Evolutionary conservation across 2,329 filamentous ascomycete genomes (phyloP), one percentile per base, ranked within the genome.

Genomic region (Diplodia mutila): DNA sequence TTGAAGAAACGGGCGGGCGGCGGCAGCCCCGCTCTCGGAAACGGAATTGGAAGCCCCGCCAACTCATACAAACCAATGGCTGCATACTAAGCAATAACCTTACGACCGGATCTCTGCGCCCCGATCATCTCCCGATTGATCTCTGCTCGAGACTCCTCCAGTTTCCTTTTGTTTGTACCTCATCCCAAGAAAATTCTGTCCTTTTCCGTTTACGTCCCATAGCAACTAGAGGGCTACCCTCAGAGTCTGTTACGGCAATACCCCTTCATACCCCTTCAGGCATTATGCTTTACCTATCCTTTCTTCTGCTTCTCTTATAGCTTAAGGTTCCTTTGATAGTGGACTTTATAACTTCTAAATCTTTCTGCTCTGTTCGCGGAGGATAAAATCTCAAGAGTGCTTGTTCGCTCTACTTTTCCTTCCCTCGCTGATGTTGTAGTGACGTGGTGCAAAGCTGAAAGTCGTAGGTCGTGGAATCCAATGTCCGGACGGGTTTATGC

Each of bases 1-100:
- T 75, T 86, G 69, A 80, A 79, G 49, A 61, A 51, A 11, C 39
- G 55, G 25, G 49, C 54, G 2, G 65, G 25, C 18, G 64, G 16
- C n/a, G 39, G 52, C 52, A 57, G 39, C 23, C 64, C 64, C 25
- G 21, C 23, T 4, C 25, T 54, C 12, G 51, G 52, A 49, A 54
- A 49, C 51, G 49, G 51, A 7, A 18, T 54, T 7, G 32, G 61
- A 51, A 65, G 51, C n/a, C 34, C 49, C 23, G 52, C 46, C 16
- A 48, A 34, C 51, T 54, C 63, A 23, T 55, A 48, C 63, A 46
- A 53, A 23, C 23, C 49, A 9, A 57, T 57, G 52, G 16, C 64
- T 12, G 53, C 64, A 52, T 66, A 57, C 53, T 66, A 65, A 51
- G 21, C 27, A 16, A 18, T 9, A 37, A n/a, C 32, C 25, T 37